phyloP scores from a whole-genome alignment of 768 basidiomycete genomes.

The Boletus rufocinnamomeus region DNA sequence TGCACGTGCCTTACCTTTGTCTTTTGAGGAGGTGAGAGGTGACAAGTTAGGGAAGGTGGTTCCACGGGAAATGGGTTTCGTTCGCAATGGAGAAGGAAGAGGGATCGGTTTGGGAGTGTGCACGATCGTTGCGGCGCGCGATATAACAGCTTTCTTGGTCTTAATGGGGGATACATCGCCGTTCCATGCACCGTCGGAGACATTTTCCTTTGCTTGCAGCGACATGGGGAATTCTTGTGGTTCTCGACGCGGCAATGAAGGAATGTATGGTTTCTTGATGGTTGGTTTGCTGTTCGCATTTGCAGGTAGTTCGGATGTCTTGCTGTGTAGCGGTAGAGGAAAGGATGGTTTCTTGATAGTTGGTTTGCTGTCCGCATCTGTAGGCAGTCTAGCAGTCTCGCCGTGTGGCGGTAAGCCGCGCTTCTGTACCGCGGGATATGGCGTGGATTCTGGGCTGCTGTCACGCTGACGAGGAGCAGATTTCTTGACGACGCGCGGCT shows the following conservation, averaged over 20 bases:
- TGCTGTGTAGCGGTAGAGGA: slow-evolving; percentile 9
- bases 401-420: slow-evolving; percentile 3
- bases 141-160: slow-evolving; percentile 11
- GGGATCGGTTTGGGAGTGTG: slow-evolving; percentile 10
- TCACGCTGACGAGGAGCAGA: not conserved
- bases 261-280: slow-evolving; percentile 8
- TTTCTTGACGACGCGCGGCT: slow-evolving; percentile 12
- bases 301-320: slow-evolving; percentile 6
- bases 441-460: slow-evolving; percentile 23
- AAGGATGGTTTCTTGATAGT: slow-evolving; percentile 9
- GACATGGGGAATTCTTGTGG: slow-evolving; percentile 30
- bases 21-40: slow-evolving; percentile 20
- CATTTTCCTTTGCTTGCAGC: slow-evolving; percentile 26
- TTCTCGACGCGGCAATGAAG: slow-evolving; percentile 12
- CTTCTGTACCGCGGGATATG: slow-evolving; percentile 9
- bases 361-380: not conserved
- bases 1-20: slow-evolving; percentile 23
- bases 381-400: slow-evolving; percentile 8
- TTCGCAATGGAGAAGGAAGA: slow-evolving; percentile 25
- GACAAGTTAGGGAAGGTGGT: slow-evolving; percentile 28
- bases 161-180: slow-evolving; percentile 14
- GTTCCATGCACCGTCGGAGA: slow-evolving; percentile 13
- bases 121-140: slow-evolving; percentile 9
- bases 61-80: slow-evolving; percentile 11
- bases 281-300: slow-evolving; percentile 1